Evolutionary conservation across 305 asterid species (phyloP).

Genomic region (Galium porrigens): DNA sequence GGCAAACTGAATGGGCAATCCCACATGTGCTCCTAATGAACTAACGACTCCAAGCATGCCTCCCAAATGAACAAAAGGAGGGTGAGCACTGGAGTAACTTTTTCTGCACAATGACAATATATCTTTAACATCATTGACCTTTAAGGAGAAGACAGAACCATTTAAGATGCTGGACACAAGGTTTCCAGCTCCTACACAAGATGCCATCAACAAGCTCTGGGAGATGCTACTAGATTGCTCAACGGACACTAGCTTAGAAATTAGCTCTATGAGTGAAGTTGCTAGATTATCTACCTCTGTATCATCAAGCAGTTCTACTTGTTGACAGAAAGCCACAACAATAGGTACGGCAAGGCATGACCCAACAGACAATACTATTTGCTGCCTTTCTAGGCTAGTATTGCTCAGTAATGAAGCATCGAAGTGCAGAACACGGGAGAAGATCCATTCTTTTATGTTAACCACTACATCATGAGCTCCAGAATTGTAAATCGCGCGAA

Average conservation of each 20-base stretch:
- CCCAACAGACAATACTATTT: conserved; percentile 41
- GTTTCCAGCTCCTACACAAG: conserved; percentile 82
- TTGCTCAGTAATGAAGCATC: conserved; percentile 22
- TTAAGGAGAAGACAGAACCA: conserved; percentile 45
- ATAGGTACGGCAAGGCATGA: conserved; percentile 74
- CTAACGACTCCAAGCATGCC: conserved; percentile 81
- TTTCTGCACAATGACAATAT: conserved; percentile 45
- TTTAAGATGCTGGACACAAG: conserved; percentile 43
- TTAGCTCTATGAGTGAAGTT: conserved; percentile 37
- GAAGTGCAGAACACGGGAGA: conserved; percentile 49
- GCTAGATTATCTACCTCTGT: conserved; percentile 41
- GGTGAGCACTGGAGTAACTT: conserved; percentile 49
- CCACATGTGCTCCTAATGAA: conserved; percentile 77
- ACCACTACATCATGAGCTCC: conserved; percentile 58
- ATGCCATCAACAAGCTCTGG: conserved; percentile 64
- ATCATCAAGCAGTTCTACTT: conserved; percentile 62
- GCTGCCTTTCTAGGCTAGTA: conserved; percentile 21
- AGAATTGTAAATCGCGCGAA: conserved; percentile 64
- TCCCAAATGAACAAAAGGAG: conserved; percentile 62
- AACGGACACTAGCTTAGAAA: conserved; percentile 41
- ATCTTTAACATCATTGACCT: conserved; percentile 40
- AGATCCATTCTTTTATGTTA: conserved; percentile 41
- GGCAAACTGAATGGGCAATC: conserved; percentile 29
- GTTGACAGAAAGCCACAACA: conserved; percentile 55
- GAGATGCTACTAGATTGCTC: conserved; percentile 39